Conservation (phyloP, 805 yeast genomes). For the Starmerella floricola region DNA sequence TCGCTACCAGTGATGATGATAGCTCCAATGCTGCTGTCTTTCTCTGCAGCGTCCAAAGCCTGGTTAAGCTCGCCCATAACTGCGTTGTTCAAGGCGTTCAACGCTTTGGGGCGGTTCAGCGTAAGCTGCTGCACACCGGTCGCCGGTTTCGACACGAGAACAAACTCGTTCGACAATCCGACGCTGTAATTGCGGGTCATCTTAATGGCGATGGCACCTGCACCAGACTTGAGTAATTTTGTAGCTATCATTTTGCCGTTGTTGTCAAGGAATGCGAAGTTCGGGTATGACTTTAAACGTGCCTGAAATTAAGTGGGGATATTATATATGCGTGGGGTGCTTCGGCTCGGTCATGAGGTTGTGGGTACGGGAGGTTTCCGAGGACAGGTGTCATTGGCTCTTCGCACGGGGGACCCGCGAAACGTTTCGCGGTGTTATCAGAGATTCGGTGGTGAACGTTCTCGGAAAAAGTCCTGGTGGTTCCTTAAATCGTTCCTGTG, state of each 20-base stretch:
- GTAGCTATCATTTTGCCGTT: not conserved
- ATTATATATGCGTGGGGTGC: no score
- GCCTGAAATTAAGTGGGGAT: no score
- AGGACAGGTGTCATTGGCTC: no score
- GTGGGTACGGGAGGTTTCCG: no score
- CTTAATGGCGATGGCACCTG: not conserved
- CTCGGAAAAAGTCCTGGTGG: no score
- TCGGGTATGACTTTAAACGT: no score
- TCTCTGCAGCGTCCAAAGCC: constrained; percentile 31
- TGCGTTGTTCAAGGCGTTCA: constrained; percentile 33
- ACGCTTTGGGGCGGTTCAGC: constrained; percentile 37
- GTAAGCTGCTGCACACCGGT: constrained; percentile 32
- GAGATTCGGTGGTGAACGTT: no score
- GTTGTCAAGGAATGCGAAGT: no score
- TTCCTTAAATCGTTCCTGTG: no score
- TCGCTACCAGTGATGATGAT: constrained; percentile 38
- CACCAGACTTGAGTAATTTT: not conserved
- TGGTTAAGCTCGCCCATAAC: constrained; percentile 31
- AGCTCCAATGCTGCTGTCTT: constrained; percentile 34
- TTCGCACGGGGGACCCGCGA: no score
- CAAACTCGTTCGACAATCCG: constrained; percentile 28
- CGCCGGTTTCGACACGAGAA: constrained; percentile 32
- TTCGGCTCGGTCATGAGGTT: no score
- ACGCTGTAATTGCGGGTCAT: constrained; percentile 17
- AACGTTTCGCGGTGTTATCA: no score